Evolutionary conservation across 371 early-diverging fungal species (phyloP).

Genomic region (Parasitella parasitica): DNA sequence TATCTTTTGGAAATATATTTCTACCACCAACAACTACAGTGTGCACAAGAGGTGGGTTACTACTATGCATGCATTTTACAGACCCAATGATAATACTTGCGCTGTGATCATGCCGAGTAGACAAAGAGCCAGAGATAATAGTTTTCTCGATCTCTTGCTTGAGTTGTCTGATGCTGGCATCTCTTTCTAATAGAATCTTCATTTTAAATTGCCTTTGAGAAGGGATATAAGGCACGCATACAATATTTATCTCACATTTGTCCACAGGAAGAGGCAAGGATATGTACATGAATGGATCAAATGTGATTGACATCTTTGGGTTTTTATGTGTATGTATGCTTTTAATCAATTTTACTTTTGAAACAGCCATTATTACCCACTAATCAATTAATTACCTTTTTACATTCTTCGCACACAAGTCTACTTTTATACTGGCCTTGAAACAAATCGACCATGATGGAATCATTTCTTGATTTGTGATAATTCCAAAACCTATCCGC

Average conservation of each 20-base stretch:
- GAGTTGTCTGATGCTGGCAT: slow-evolving; percentile 50
- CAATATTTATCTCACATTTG: slow-evolving; percentile 29
- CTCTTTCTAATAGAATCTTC: slow-evolving; percentile 31
- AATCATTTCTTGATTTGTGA: slow-evolving; percentile 76
- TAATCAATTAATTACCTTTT: slow-evolving; percentile 27
- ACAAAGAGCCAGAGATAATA: background rate
- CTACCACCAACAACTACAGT: slow-evolving; percentile 46
- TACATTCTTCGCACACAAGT: slow-evolving; percentile 82
- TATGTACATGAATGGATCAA: slow-evolving; percentile 63
- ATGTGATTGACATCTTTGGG: slow-evolving; percentile 48
- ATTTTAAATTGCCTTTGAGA: slow-evolving; percentile 14
- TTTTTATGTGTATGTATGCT: background rate
- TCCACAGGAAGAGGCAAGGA: slow-evolving; percentile 49
- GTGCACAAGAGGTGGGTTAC: background rate
- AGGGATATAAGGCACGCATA: slow-evolving; percentile 44
- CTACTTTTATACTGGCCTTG: slow-evolving; percentile 84
- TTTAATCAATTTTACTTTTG: background rate
- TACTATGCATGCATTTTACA: no score
- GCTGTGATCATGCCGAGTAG: background rate
- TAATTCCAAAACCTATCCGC: slow-evolving; percentile 70
- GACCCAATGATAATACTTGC: background rate
- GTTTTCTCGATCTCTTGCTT: slow-evolving; percentile 7
- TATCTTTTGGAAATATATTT: slow-evolving; percentile 51
- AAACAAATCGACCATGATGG: slow-evolving; percentile 88
- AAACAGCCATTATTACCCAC: background rate